Base-by-base conservation (phyloP, 2,329 filamentous ascomycete genomes). In the Alternaria consortialis region DNA sequence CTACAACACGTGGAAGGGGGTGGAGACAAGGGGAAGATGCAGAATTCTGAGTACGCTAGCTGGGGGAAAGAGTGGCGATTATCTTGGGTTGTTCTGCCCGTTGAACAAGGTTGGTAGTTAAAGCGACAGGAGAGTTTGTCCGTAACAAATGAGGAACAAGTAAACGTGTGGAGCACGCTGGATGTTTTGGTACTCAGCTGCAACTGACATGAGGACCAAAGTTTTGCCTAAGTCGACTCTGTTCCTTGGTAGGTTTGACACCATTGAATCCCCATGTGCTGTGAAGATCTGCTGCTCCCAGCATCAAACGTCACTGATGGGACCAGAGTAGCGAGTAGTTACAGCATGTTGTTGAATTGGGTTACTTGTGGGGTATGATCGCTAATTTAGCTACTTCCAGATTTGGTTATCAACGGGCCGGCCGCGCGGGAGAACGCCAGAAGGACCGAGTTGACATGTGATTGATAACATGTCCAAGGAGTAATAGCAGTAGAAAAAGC, bases 41-140 rank as follows among this genome's bases (percentile, higher is more conserved):
- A 31, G 20, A 50, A 12, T 36, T 37, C 20, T 50, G 46, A 50
- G 46, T n/a, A 50, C 46, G 46, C 46, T 50, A 50, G 23, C 32
- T 13, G 0, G 20, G 46, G 31, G 31, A 11, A 17, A 15, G 20
- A 27, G 32, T 6, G 23, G 32, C 31, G 32, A 27, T 8, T 23
- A 50, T 25, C 32, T 20, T 13, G 31, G 46, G 23, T 11, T 20
- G 20, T 50, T 12, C 13, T 36, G 20, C 9, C 31, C 32, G 46
- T n/a, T 48, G 29, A 34, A 23, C 44, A 32, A 32, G 31, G 46
- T 5, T 15, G 7, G 7, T 34, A 6, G 12, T 15, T 48, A 2
- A 48, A 5, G 46, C 31, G 20, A 48, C 9, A 34, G 31, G 31
- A 4, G 11, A 36, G 6, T 23, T 36, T 34, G 7, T 34, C 46